Conservation (phyloP, 2,329 filamentous ascomycete species). For the Fusarium metavorans region DNA sequence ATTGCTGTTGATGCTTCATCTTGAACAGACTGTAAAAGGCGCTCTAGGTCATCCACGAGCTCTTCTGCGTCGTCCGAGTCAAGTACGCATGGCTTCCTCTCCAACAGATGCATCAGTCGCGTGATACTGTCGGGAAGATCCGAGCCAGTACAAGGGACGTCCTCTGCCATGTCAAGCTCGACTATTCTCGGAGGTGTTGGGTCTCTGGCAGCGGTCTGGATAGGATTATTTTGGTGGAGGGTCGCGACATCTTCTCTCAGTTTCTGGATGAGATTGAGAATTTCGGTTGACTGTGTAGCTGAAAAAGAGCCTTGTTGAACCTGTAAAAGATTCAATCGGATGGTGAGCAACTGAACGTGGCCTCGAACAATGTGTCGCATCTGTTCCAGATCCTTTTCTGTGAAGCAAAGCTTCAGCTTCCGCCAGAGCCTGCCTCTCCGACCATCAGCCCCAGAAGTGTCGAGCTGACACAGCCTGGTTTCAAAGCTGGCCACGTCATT, state of each 20-base stretch:
- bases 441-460: background rate
- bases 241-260: background rate
- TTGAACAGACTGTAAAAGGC: background rate
- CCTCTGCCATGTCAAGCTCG: background rate
- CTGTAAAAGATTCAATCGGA: background rate
- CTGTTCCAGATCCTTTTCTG: background rate
- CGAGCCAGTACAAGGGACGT: background rate
- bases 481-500: fast-evolving
- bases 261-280: background rate
- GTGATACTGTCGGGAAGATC: background rate
- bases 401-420: background rate
- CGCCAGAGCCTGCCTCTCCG: background rate
- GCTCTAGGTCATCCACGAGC: background rate
- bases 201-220: fast-evolving
- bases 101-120: background rate
- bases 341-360: fast-evolving
- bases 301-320: background rate
- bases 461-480: fast-evolving
- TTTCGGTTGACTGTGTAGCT: background rate
- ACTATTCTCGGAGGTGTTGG: fast-evolving
- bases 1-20: background rate
- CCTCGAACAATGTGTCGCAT: background rate
- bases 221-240: fast-evolving
- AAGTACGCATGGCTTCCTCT: background rate
- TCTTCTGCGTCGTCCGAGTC: background rate